Base-by-base conservation (phyloP, 768 basidiomycete genomes). In the Rhizopogon sp. region DNA sequence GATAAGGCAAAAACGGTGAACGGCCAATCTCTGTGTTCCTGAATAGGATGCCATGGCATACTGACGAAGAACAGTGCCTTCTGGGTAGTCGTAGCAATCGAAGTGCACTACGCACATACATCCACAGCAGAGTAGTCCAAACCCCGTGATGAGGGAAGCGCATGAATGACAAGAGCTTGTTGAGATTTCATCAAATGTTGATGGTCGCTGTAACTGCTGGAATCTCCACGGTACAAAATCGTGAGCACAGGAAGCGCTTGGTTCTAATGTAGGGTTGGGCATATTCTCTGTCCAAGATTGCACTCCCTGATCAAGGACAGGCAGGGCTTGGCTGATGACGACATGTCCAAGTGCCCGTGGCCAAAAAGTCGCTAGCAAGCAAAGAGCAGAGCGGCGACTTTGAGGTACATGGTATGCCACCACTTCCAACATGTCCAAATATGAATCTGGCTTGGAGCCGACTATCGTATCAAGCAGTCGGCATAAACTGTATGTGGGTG, bases 161-260 rank as follows among this genome's bases (percentile, higher is more conserved):
- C 89, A 93, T 14, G 75, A 76, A 11, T 75, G 73, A 63, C 90
- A 93, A 35, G 75, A 71, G 44, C 71, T 66, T 16, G 74, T 71
- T 25, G 77, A 69, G 39, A 65, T 51, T 25, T 72, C 58, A 46
- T 70, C 61, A 67, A 71, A 61, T 52, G 64, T 25, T 56, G 59
- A 41, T 47, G 70, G 61, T 40, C 58, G 22, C 37, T 60, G 10
- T 50, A 62, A 41, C 58, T 64, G 57, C 54, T 60, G 57, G 74
- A 79, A 90, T 28, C 78, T 72, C 89, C 89, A 91, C 8, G 85
- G 81, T 1, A 82, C 69, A 62, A 90, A 89, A 58, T 87, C 82
- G 65, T 90, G 88, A 3, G 72, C 65, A 25, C 35, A 49, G 2
- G 8, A 37, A 49, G 47, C 22, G 33, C 47, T 25, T 37, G 35